These are phyloP conservation scores for Colletotrichum sublineola DNA, from an alignment of 2,329 filamentous ascomycete species.

Conservation along the genomic window DNA sequence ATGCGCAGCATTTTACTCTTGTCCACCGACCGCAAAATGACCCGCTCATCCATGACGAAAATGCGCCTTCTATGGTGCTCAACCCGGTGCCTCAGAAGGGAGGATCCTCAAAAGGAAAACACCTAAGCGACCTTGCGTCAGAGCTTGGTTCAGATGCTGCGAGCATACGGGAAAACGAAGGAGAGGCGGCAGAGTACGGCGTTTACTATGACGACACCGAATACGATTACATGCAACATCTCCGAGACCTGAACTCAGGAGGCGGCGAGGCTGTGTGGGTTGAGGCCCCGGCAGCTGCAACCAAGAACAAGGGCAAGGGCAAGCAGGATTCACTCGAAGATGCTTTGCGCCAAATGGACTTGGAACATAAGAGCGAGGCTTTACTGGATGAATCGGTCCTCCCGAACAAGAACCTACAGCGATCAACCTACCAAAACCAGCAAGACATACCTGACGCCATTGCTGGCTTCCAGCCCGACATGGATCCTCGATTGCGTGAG, in stretches of 20 bases:
- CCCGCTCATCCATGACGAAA: slow-evolving; percentile 92
- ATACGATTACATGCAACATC: slow-evolving; percentile 99
- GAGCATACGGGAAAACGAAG: slow-evolving; percentile 86
- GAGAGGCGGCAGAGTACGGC: slow-evolving; percentile 93
- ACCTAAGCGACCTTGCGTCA: slow-evolving; percentile 79
- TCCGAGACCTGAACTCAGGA: slow-evolving; percentile 85
- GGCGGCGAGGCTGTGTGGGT: slow-evolving; percentile 86
- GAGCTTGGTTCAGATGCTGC: slow-evolving; percentile 79
- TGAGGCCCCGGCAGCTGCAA: slow-evolving; percentile 73
- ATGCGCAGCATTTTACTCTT: slow-evolving; percentile 91
- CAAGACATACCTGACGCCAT: slow-evolving; percentile 93
- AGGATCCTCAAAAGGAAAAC: slow-evolving; percentile 66
- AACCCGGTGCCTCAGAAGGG: slow-evolving; percentile 70
- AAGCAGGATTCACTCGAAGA: slow-evolving; percentile 88
- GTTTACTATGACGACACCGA: slow-evolving; percentile 95
- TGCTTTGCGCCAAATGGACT: slow-evolving; percentile 75
- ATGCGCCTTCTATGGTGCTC: slow-evolving; percentile 91
- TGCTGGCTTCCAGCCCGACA: slow-evolving; percentile 95
- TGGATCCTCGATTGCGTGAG: slow-evolving; percentile 93
- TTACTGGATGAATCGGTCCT: slow-evolving; percentile 81
- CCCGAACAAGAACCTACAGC: slow-evolving; percentile 82
- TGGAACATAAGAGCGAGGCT: slow-evolving; percentile 67
- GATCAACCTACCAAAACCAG: slow-evolving; percentile 88
- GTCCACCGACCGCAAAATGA: slow-evolving; percentile 98
- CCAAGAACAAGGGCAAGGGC: slow-evolving; percentile 72